A percentile compares a stretch with the other conserved stretches of the same genome.
Evolutionary conservation across 2,329 filamentous ascomycete genomes (phyloP).

Genomic region (Alternaria arbusti): DNA sequence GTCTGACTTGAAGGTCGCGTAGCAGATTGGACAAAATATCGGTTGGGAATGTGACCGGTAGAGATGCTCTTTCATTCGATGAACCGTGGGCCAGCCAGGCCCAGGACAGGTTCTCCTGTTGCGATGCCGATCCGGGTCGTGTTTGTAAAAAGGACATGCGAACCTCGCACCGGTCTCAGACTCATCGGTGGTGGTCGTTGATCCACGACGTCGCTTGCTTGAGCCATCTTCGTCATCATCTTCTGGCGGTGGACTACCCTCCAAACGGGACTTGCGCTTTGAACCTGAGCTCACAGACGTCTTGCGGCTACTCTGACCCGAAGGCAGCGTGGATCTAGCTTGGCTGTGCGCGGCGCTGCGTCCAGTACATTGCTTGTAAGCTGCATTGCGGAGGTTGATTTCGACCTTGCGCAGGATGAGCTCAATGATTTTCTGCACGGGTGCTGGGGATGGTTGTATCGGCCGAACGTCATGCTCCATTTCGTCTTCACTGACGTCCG

Average conservation of each 20-base stretch:
- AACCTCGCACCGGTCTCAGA: constrained; percentile 37
- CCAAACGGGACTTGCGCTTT: constrained; percentile 32
- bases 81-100: constrained; percentile 49
- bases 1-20: constrained; percentile 43
- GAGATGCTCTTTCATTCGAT: constrained; percentile 53
- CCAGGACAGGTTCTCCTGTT: constrained; percentile 47
- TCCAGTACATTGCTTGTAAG: constrained; percentile 31
- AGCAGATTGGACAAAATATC: constrained; percentile 50
- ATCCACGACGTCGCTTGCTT: constrained; percentile 35
- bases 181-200: constrained; percentile 30
- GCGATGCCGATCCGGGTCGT: constrained; percentile 47
- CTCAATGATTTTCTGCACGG: constrained; percentile 33
- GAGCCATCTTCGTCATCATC: constrained; percentile 31
- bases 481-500: constrained; percentile 35
- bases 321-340: not conserved
- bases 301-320: constrained; percentile 18
- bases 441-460: constrained; percentile 15
- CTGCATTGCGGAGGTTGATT: constrained; percentile 30
- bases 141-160: constrained; percentile 53
- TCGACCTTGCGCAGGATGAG: constrained; percentile 39
- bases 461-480: constrained; percentile 5
- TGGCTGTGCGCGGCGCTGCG: constrained; percentile 11
- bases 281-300: constrained; percentile 20
- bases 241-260: constrained; percentile 25
- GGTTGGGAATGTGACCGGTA: constrained; percentile 50